Evolutionary conservation across 148 eudicot genomes (phyloP).

Genomic region (Talinum fruticosum): DNA sequence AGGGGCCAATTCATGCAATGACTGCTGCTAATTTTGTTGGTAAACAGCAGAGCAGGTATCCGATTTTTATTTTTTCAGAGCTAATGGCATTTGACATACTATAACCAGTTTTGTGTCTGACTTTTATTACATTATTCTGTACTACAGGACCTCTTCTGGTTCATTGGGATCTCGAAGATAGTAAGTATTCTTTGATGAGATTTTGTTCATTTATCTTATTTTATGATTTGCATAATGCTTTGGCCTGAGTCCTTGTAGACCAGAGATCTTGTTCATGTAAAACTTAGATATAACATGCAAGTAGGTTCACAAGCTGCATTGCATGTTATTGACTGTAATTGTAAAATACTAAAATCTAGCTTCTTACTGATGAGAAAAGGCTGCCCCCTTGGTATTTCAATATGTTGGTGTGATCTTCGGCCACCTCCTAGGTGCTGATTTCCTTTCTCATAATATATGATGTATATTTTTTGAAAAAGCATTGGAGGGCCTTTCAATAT

Average conservation of each 20-base stretch:
- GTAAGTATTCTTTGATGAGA: constrained; percentile 43
- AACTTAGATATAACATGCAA: neutral
- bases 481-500: neutral
- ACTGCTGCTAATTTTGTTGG: constrained; percentile 36
- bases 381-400: neutral
- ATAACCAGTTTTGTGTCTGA: neutral
- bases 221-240: neutral
- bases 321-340: neutral
- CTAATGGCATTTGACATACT: neutral
- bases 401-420: neutral
- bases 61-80: neutral
- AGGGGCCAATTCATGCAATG: constrained; percentile 51
- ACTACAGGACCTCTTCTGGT: constrained; percentile 48
- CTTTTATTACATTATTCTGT: constrained; percentile 1
- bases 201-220: neutral
- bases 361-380: neutral
- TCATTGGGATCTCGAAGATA: constrained; percentile 64
- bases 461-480: neutral
- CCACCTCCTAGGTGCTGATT: neutral
- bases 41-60: constrained; percentile 67
- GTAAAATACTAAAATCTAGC: neutral
- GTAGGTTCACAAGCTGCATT: neutral
- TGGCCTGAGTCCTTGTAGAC: neutral
- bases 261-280: neutral
- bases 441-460: neutral